Evolutionary conservation across 148 eudicot genomes (phyloP).

Genomic region (Oxyria digyna): DNA sequence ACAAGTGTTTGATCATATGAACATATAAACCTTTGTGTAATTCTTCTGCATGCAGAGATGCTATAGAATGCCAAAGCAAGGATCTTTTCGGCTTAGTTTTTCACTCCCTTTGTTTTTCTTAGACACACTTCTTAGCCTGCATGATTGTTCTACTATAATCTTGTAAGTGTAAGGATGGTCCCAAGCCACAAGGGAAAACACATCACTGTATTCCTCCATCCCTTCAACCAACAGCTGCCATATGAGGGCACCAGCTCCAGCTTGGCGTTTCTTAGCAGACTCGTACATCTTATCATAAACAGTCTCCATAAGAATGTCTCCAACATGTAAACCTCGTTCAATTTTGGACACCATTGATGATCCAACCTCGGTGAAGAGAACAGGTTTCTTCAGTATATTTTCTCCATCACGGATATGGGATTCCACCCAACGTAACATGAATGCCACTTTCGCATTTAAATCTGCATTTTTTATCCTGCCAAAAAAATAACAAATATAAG

Average conservation of each 20-base stretch:
- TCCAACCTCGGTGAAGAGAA: conserved; percentile 49
- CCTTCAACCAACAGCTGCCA: conserved; percentile 48
- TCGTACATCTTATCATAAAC: conserved; percentile 32
- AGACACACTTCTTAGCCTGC: conserved; percentile 20
- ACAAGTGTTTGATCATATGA: too few relatives aligned
- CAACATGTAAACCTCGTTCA: conserved; percentile 7
- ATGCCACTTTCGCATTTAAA: conserved; percentile 21
- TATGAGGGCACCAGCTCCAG: conserved; percentile 41
- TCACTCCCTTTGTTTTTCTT: conserved; percentile 7
- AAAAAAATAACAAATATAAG: not conserved
- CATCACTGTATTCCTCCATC: conserved; percentile 30
- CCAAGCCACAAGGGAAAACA: conserved; percentile 34
- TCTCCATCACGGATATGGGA: conserved; percentile 33
- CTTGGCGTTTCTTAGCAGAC: conserved; percentile 37
- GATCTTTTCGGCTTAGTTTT: conserved; percentile 16
- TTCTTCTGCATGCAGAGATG: too few relatives aligned
- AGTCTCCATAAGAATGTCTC: conserved; percentile 21
- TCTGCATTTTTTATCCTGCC: conserved; percentile 1
- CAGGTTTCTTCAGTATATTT: conserved; percentile 36
- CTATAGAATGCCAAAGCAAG: conserved; percentile 17
- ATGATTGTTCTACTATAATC: conserved; percentile 39
- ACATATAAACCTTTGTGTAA: too few relatives aligned
- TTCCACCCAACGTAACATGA: conserved; percentile 31
- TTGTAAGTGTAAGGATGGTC: conserved; percentile 31
- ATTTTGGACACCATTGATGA: conserved; percentile 19